Base-by-base conservation (phyloP, 73 alveolate species). In the Paramecium pentaurelia region DNA sequence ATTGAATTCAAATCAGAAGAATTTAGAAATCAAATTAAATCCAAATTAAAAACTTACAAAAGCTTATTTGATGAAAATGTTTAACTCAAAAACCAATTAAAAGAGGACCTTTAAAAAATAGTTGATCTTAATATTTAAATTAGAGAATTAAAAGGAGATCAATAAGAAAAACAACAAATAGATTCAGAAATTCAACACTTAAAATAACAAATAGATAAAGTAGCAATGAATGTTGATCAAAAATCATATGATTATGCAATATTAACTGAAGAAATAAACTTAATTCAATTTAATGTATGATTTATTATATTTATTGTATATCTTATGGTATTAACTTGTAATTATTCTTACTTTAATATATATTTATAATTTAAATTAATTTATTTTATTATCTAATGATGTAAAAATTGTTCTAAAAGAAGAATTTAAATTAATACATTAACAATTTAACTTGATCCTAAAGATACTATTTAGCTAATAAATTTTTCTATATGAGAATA, bases 11-110 rank as follows among this genome's bases (percentile, higher is more conserved):
- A 73, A 16, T 12, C 58, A 4, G 87, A 73, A 2, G 87, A 73
- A 12, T 73, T 73, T 18, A 36, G 38, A 37, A 73, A 36, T 73
- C 34, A 73, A 73, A 73, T 73, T 37, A 73, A 37, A 38, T 38
- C n/a, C 2, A 73, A 73, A 73, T 36, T 73, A 6, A 73, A 73
- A 73, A 73, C 87, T 4, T 73, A 73, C 8, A 73, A 73, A 40
- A 32, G 9, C 18, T 38, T 73, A 14, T 73, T 73, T 73, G 87
- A 73, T 16, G 87, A 73, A 44, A 73, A 73, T 73, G 87, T 73
- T n/a, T 73, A 73, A n/a, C 47, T 73, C 0, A 73, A 73, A 18
- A 73, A 73, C 20, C 14, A 34, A 37, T 14, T 73, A 34, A 73
- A 73, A 38, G 87, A 37, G 27, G 87, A 73, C 18, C 47, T 73